Evolutionary conservation across 208 protist species (phyloP).

Genomic region (Wallacemonas sp.): DNA sequence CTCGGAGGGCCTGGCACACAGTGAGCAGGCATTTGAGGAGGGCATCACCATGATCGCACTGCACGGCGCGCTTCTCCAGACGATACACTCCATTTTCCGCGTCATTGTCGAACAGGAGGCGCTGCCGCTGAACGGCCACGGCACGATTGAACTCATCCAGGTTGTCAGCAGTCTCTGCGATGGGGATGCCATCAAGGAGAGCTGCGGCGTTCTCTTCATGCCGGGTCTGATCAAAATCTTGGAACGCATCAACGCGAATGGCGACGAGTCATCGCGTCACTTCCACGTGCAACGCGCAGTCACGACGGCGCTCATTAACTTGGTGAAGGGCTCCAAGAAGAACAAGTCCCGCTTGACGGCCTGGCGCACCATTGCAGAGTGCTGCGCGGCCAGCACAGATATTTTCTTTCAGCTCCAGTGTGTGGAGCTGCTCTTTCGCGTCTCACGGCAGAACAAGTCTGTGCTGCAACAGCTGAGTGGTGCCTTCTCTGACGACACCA

Average conservation of each 20-base stretch:
- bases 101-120: slow-evolving; percentile 57
- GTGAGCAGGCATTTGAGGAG: slow-evolving; percentile 67
- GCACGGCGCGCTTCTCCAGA: slow-evolving; percentile 67
- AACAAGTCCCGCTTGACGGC: slow-evolving; percentile 82
- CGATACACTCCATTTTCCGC: slow-evolving; percentile 63
- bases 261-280: slow-evolving; percentile 44
- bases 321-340: slow-evolving; percentile 87
- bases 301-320: slow-evolving; percentile 87
- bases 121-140: slow-evolving; percentile 63
- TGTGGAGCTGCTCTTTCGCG: slow-evolving; percentile 87
- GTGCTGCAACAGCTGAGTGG: slow-evolving; percentile 46
- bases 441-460: slow-evolving; percentile 71
- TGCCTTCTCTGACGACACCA: slow-evolving; percentile 26
- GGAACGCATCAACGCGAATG: slow-evolving; percentile 50
- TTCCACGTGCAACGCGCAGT: slow-evolving; percentile 73
- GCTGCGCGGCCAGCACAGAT: slow-evolving; percentile 70
- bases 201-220: slow-evolving; percentile 78
- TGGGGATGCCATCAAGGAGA: slow-evolving; percentile 74
- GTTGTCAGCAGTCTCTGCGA: slow-evolving; percentile 83
- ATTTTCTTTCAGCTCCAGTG: slow-evolving; percentile 93
- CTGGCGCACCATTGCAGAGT: slow-evolving; percentile 75
- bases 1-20: slow-evolving; percentile 78
- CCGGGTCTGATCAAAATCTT: slow-evolving; percentile 58
- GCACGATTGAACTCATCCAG: slow-evolving; percentile 77
- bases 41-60: slow-evolving; percentile 68